phyloP scores from a whole-genome alignment of 2,329 filamentous ascomycete genomes.

The Endocalyx cinctus region DNA sequence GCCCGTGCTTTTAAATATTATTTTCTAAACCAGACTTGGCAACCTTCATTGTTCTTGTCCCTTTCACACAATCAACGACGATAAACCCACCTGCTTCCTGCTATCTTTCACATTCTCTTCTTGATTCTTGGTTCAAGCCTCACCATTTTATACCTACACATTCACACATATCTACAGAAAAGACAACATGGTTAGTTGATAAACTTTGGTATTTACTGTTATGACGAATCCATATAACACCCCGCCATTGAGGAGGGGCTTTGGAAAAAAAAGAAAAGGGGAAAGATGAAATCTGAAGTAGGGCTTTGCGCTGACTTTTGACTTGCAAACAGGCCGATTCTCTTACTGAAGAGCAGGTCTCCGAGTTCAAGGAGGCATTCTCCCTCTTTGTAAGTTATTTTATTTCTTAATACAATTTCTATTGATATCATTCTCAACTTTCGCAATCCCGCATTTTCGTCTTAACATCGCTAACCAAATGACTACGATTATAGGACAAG shows the following conservation, averaged over 20 bases:
- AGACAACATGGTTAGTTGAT: neutral
- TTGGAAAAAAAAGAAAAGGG: conserved; percentile 11
- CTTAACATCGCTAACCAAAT: conserved; percentile 20
- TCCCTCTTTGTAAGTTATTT: conserved; percentile 86
- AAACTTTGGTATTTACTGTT: neutral
- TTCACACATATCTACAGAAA: too few species aligned
- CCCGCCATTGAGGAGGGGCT: conserved; percentile 19
- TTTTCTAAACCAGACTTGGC: too few species aligned
- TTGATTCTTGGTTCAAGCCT: too few species aligned
- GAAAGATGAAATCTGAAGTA: conserved; percentile 4
- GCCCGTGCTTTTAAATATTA: too few species aligned
- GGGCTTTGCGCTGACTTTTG: conserved; percentile 15
- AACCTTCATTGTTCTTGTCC: too few species aligned
- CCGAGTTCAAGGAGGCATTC: conserved; percentile 99
- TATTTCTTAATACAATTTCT: too few species aligned
- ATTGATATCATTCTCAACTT: too few species aligned
- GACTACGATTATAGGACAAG: conserved; percentile 65
- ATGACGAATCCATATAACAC: conserved; percentile 10
- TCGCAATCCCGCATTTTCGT: too few species aligned
- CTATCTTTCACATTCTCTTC: too few species aligned
- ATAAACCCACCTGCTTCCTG: too few species aligned
- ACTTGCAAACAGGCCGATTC: conserved; percentile 72
- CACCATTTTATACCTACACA: too few species aligned
- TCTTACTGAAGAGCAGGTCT: conserved; percentile 99
- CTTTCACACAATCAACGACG: too few species aligned